A percentile compares a stretch with the other conserved stretches of the same genome.
These are phyloP conservation scores for Fusarium sp. DNA, from an alignment of 2,329 filamentous ascomycete genomes.

Conservation along the genomic window DNA sequence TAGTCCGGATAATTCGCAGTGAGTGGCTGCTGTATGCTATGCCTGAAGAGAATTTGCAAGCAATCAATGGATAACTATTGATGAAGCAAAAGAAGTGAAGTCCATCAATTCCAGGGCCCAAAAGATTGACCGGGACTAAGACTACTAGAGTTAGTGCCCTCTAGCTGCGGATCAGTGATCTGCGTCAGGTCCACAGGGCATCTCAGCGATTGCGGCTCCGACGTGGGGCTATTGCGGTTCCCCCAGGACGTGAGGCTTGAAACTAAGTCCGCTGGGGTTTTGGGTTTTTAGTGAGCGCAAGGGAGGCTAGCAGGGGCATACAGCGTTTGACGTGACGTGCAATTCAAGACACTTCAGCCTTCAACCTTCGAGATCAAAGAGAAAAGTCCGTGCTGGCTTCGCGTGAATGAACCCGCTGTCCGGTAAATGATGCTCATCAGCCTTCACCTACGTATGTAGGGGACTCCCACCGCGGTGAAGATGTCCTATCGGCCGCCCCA, in stretches of 20 bases:
- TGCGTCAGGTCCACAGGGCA: constrained; percentile 30
- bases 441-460: constrained; percentile 3
- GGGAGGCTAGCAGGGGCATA: constrained; percentile 5
- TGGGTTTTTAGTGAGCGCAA: too few species aligned
- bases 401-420: constrained; percentile 34
- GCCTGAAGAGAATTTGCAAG: neutral
- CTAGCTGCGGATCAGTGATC: constrained; percentile 50
- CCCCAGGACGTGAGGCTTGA: constrained; percentile 42
- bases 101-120: constrained; percentile 36
- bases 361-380: constrained; percentile 17
- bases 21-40: neutral
- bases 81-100: constrained; percentile 29
- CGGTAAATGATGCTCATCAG: constrained; percentile 24
- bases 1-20: too few species aligned
- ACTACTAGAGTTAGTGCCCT: neutral
- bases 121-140: constrained; percentile 3
- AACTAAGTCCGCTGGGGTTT: constrained; percentile 16
- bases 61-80: neutral
- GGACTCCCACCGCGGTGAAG: constrained; percentile 34
- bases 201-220: constrained; percentile 47
- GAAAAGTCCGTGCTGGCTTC: constrained; percentile 31
- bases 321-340: constrained; percentile 28
- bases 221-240: constrained; percentile 49
- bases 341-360: constrained; percentile 13
- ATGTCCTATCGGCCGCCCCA: constrained; percentile 14